phyloP scores from a whole-genome alignment of 2,329 filamentous ascomycete species.

The Fusarium sp. region DNA sequence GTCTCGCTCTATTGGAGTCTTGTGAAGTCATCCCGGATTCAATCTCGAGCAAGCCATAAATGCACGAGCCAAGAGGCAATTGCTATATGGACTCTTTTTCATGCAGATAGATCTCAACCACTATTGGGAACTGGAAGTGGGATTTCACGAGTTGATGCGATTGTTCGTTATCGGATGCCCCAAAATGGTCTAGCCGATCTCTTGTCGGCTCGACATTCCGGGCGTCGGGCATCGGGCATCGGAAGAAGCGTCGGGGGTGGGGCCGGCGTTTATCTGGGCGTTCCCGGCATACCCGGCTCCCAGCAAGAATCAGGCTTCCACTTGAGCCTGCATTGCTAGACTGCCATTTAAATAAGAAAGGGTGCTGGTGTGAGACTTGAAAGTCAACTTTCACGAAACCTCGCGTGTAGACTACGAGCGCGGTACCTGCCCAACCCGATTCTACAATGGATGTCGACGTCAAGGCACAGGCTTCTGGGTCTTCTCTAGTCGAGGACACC shows the following conservation, averaged over 20 bases:
- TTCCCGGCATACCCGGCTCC: too few species aligned
- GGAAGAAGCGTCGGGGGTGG: constrained; percentile 13
- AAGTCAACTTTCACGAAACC: background rate
- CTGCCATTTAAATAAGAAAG: background rate
- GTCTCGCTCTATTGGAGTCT: too few species aligned
- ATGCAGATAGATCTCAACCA: too few species aligned
- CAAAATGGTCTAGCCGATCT: too few species aligned
- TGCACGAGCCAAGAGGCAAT: too few species aligned
- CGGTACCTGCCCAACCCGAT: background rate
- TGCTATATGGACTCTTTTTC: too few species aligned
- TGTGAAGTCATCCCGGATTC: too few species aligned
- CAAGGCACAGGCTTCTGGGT: background rate
- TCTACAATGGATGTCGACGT: constrained; percentile 9
- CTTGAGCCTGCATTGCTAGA: background rate
- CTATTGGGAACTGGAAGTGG: too few species aligned
- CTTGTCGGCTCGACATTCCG: background rate
- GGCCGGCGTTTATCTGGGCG: background rate
- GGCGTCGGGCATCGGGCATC: constrained; percentile 13
- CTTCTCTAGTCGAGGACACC: background rate
- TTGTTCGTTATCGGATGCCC: too few species aligned
- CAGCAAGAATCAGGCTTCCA: background rate
- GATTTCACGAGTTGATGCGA: too few species aligned
- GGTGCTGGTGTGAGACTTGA: background rate
- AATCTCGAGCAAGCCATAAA: too few species aligned
- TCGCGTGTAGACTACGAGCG: too few species aligned